Evolutionary conservation across 2,329 filamentous ascomycete species (phyloP).

Genomic region (Orbilia quercus): DNA sequence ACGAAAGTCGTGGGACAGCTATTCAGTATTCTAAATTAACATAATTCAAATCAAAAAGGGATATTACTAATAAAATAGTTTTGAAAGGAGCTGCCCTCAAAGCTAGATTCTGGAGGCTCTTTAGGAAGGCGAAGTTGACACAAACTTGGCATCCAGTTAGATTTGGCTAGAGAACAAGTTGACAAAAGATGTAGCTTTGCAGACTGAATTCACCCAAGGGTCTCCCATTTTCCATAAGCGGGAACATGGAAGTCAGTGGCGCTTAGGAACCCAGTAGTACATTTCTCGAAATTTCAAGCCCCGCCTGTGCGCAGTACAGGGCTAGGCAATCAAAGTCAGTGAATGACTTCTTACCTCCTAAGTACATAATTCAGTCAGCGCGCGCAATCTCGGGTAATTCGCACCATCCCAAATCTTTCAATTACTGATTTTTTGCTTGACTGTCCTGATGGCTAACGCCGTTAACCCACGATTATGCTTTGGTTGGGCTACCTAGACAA

Average conservation of each 20-base stretch:
- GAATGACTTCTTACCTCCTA: too few species aligned
- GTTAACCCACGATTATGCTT: too few species aligned
- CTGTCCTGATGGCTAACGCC: too few species aligned
- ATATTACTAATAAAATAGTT: constrained; percentile 71
- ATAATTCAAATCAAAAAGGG: constrained; percentile 74
- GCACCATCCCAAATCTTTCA: too few species aligned
- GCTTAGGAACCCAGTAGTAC: constrained; percentile 76
- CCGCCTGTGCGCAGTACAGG: too few species aligned
- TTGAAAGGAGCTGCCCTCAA: constrained; percentile 68
- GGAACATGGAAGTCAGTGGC: constrained; percentile 74
- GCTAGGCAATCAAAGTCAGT: too few species aligned
- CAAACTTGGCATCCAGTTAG: constrained; percentile 62
- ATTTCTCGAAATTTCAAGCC: constrained; percentile 76
- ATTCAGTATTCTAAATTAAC: too few species aligned
- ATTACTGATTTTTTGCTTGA: too few species aligned
- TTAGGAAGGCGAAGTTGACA: constrained; percentile 67
- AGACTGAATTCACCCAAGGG: constrained; percentile 71
- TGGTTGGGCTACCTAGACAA: too few species aligned
- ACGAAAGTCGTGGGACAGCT: constrained; percentile 72
- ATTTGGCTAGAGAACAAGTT: constrained; percentile 70
- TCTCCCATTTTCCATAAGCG: constrained; percentile 82
- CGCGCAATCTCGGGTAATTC: too few species aligned
- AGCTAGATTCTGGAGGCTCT: too few species aligned
- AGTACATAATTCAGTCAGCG: too few species aligned
- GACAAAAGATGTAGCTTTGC: constrained; percentile 69